A percentile compares a stretch with the other conserved stretches of the same genome.
Conservation (phyloP, 192 early-diverging fungal genomes). For the Funneliformis geosporum region DNA sequence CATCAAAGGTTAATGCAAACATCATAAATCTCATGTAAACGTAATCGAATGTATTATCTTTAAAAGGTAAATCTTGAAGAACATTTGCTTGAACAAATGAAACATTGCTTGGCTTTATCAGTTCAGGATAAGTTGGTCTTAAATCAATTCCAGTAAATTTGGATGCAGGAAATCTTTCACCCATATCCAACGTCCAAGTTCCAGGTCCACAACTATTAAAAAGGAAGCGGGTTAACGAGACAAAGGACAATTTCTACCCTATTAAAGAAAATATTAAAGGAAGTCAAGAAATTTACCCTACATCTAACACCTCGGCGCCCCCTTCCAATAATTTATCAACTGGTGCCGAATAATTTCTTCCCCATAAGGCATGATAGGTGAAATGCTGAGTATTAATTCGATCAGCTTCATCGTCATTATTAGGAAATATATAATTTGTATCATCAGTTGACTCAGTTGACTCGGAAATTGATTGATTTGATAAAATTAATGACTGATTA, state of each 20-base stretch:
- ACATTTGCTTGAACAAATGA: not conserved
- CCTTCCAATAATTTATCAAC: not conserved
- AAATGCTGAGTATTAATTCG: conserved; percentile 6
- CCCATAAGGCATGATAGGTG: not conserved
- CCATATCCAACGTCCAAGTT: not conserved
- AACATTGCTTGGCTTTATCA: not conserved
- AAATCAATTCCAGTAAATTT: not conserved
- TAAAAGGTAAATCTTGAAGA: not conserved
- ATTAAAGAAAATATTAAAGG: not conserved
- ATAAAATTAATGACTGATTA: too few relatives aligned
- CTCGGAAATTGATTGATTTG: too few relatives aligned
- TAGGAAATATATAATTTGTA: not conserved
- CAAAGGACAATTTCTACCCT: not conserved
- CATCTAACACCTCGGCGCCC: not conserved
- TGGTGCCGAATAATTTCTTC: not conserved
- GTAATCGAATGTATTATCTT: not conserved
- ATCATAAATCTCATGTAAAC: conserved; percentile 14
- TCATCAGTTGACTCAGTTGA: too few relatives aligned
- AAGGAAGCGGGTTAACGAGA: too few relatives aligned
- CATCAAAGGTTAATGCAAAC: conserved; percentile 1
- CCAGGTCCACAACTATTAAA: not conserved
- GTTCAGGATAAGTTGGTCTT: not conserved
- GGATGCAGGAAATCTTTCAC: not conserved
- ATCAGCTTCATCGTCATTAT: not conserved
- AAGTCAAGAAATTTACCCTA: conserved; percentile 6